These are phyloP conservation scores for Hypoxylon subgilvum DNA, from an alignment of 495 filamentous ascomycete genomes.

Conservation along the genomic window DNA sequence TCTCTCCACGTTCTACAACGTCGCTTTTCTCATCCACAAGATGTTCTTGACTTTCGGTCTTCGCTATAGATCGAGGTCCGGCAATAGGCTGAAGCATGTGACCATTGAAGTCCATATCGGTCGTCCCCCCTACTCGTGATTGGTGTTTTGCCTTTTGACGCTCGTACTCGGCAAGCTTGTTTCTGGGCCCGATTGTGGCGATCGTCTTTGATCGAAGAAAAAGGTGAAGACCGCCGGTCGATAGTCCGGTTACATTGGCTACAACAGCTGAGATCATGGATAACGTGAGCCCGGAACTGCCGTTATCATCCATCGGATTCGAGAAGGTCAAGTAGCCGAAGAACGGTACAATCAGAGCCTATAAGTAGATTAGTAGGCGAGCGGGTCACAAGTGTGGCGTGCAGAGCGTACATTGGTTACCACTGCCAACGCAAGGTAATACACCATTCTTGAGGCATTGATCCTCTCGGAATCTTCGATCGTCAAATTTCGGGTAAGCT, in stretches of 20 bases:
- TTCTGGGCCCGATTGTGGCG: conserved; percentile 48
- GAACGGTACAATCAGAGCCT: conserved; percentile 53
- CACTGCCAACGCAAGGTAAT: conserved; percentile 49
- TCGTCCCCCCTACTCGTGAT: conserved; percentile 27
- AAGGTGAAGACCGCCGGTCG: conserved; percentile 55
- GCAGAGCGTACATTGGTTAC: conserved; percentile 49
- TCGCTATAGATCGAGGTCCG: conserved; percentile 34
- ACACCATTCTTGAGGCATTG: conserved; percentile 55
- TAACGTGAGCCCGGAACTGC: conserved; percentile 39
- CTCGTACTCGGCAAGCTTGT: conserved; percentile 51
- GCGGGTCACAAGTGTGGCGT: neutral
- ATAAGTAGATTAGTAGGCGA: conserved; percentile 25
- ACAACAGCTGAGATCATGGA: conserved; percentile 56
- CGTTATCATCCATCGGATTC: conserved; percentile 30
- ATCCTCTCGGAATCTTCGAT: conserved; percentile 51
- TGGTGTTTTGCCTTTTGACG: conserved; percentile 44
- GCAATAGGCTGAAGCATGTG: conserved; percentile 44
- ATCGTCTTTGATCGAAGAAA: conserved; percentile 55
- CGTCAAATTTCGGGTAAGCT: conserved; percentile 47
- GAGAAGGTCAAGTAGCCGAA: conserved; percentile 48
- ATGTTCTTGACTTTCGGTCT: conserved; percentile 44
- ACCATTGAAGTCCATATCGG: conserved; percentile 38
- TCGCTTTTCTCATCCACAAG: conserved; percentile 29
- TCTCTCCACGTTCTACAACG: conserved; percentile 39
- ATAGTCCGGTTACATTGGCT: conserved; percentile 55